Evolutionary conservation across 2,329 filamentous ascomycete species (phyloP), one percentile per base, ranked within the genome.

Genomic region (Pseudocercospora crystallina): DNA sequence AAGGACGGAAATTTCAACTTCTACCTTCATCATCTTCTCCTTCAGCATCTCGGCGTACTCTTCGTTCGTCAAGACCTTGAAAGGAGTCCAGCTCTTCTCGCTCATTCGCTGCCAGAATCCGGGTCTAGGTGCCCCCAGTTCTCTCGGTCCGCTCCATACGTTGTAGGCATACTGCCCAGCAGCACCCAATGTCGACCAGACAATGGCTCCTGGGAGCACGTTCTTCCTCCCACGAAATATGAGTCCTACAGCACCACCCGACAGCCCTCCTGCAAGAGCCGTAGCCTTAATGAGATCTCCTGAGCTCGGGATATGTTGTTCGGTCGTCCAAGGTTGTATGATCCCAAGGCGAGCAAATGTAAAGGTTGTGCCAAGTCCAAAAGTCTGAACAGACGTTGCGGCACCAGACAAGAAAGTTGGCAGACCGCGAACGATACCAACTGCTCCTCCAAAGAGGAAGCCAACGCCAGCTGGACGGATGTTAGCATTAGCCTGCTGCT

Each of bases 331-430:
- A 40, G 65, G 62, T 49, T 64, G 57, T 17, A 78, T 67, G 15
- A 77, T 60, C 9, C 66, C 58, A n/a, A 65, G 62, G 9, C 75
- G 69, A 20, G 63, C 56, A 84, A 86, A 85, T 78, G 85, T 92
- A 67, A 85, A 96, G 12, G 82, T 87, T 40, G 80, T 82, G 32
- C 89, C 89, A 34, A 95, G 78, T 36, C 82, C 79, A 69, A 89
- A 89, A 82, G 89, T 96, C 72, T 95, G 90, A 35, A 89, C 75
- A 13, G 89, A 87, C 15, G 86, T 84, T 33, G 85, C 79, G 10
- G 86, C 61, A 0, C 89, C 85, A 71, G 90, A 92, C 5, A 92
- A 71, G 2, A 83, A 67, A 3, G 81, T 78, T 3, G 88, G 85
- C 11, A 80, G 81, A 13, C 86, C 85, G 51, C 83, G 80, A 41